Base-by-base conservation (phyloP, 441 rosid species). In the Erodium texanum region DNA sequence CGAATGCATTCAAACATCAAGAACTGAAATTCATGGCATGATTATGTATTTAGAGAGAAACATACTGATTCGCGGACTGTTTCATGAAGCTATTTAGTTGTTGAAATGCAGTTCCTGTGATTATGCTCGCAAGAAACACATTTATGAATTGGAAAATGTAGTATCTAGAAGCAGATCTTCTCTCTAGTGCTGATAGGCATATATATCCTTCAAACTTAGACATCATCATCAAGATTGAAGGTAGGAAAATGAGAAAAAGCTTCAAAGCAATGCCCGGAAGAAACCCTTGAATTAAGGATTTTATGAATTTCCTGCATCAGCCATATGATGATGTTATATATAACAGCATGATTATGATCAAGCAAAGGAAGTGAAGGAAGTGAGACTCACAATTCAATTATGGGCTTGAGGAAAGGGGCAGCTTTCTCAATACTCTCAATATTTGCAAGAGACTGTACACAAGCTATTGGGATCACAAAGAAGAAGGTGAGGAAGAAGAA, bases 161-260 rank as follows among this genome's bases (percentile, higher is more conserved):
- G 76, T 88, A 92, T 82, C 94, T 82, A 48, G 91, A 68, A 15
- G 99, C 99, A 23, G 97, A 72, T 78, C 98, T 86, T 79, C 99
- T 85, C 72, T 94, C 98, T 10, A 94, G 79, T 65, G 78, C 82
- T 24, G 99, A 94, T 24, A 79, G 22, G 18, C 97, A 83, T 62
- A 70, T 75, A 74, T 89, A 92, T 75, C 99, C 99, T 83, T 94
- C 97, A 54, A 92, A 88, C 74, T 88, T 89, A 20, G 99, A 82
- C 98, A 94, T 92, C 68, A 85, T 84, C 99, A 95, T 92, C 77
- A 95, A 76, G 72, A 95, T 90, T 7, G 86, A 65, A 19, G 98
- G 98, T 54, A 95, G 84, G 74, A 92, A 92, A 68, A 95, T 90
- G 77, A 95, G 93, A 77, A 95, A 95, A 70, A 95, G 98, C 89